Conservation (phyloP, 2,329 filamentous ascomycete species). For the Stemphylium beticola region DNA sequence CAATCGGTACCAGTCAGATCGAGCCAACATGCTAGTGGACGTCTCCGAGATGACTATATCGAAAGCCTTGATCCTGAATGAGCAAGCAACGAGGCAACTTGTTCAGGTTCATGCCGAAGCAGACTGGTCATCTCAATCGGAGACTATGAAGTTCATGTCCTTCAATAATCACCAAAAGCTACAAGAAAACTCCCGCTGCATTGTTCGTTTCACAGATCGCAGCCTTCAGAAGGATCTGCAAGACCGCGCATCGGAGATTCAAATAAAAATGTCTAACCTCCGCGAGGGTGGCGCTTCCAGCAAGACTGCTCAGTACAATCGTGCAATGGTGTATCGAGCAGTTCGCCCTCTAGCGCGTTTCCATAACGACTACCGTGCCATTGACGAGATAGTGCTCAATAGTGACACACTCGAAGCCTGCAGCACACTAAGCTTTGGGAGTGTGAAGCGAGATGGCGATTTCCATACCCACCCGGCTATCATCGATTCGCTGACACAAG, state of each 20-base stretch:
- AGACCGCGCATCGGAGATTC: not conserved
- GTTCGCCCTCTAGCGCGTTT: constrained; percentile 17
- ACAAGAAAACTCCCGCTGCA: constrained; percentile 16
- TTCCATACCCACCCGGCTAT: constrained; percentile 13
- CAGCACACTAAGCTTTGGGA: constrained; percentile 10
- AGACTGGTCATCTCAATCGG: constrained; percentile 10
- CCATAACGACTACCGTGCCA: constrained; percentile 15
- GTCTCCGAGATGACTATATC: constrained; percentile 18
- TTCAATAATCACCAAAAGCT: constrained; percentile 18
- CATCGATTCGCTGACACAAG: constrained; percentile 19
- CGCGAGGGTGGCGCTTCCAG: constrained; percentile 2
- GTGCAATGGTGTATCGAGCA: constrained; percentile 8
- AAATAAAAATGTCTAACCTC: not conserved
- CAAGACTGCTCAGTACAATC: constrained; percentile 11
- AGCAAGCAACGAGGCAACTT: constrained; percentile 11
- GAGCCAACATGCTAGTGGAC: constrained; percentile 6
- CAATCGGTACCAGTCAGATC: not conserved
- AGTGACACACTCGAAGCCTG: constrained; percentile 20
- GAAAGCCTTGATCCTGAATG: constrained; percentile 17
- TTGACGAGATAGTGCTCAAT: constrained; percentile 24
- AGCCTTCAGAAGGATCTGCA: constrained; percentile 1
- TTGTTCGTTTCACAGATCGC: constrained; percentile 7
- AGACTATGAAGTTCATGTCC: constrained; percentile 19
- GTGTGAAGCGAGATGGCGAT: constrained; percentile 5
- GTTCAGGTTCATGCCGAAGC: constrained; percentile 18